Evolutionary conservation across 257 asterid genomes (phyloP), one percentile per base, ranked within the genome.

Genomic region (Echium plantagineum): DNA sequence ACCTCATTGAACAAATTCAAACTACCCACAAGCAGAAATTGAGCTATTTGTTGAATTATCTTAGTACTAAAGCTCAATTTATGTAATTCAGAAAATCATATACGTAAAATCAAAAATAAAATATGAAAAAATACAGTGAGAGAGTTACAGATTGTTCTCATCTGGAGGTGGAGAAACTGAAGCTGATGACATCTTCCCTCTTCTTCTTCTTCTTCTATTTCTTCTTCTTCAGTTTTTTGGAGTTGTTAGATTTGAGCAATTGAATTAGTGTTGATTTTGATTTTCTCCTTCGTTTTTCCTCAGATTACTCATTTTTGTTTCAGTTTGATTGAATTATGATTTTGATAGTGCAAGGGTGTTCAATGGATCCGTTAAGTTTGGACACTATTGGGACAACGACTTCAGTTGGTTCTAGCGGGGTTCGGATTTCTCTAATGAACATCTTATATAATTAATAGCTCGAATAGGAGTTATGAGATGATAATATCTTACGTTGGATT

Each of bases 131-230:
- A 54, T 28, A 10, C 16, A n/a, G 9, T n/a, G 17, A 52, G 70
- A 75, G 71, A 47, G 81, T 71, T 62, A 87, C 96, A 87, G 66
- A 66, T 72, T 69, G 66, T 78, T 77, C 75, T 82, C 89, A 59
- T 82, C 74, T 5, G 67, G 62, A 68, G 74, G 64, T 57, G 69
- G 55, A 65, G 62, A 59, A 56, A 64, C 57, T 22, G 68, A 49
- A 9, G 71, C 19, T n/a, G 35, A 21, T 22, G 60, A 55, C 59
- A 55, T 55, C 59, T 9, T 9, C 31, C 24, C n/a, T 32, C 6
- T 59, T 42, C 52, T 59, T 59, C 63, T 24, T 24, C 26, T 24
- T 24, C 26, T 59, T 59, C 63, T 24, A 1, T 3, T 24, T 24
- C 26, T 24, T 24, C 26, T 24, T 46, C 63, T 26, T 58, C 62